Conservation (phyloP, 108 stramenopile species). For the Fragilaria crotonensis region DNA sequence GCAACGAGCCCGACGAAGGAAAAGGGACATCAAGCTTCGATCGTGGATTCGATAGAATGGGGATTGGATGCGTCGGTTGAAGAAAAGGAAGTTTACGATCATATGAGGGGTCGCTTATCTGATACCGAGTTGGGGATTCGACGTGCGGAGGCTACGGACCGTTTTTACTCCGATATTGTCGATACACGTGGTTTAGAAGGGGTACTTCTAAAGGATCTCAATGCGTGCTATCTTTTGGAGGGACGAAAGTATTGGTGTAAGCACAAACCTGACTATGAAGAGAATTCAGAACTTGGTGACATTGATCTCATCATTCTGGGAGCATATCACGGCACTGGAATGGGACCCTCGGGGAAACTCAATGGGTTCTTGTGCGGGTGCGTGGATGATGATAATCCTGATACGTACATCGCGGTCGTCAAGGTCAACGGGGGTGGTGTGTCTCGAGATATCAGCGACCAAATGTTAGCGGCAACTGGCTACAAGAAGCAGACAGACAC, state of each 20-base stretch:
- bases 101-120: conserved; percentile 3
- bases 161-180: conserved; percentile 54
- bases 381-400: conserved; percentile 40
- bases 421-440: conserved; percentile 38
- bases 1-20: conserved; percentile 16
- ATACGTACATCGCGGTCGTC: conserved; percentile 48
- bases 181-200: conserved; percentile 65
- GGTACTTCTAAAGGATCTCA: conserved; percentile 70
- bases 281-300: conserved; percentile 33
- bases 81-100: conserved; percentile 20
- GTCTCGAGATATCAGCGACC: conserved; percentile 15
- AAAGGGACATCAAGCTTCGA: conserved; percentile 10
- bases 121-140: conserved; percentile 54
- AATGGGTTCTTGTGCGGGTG: conserved; percentile 58
- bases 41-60: too few relatives aligned
- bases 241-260: conserved; percentile 70
- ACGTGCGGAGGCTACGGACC: conserved; percentile 49
- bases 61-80: too few relatives aligned
- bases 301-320: conserved; percentile 59
- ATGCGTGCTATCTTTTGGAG: conserved; percentile 62
- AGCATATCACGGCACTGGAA: conserved; percentile 40
- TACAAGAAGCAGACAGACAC: conserved; percentile 32
- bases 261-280: conserved; percentile 49
- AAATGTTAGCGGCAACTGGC: conserved; percentile 38
- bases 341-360: conserved; percentile 30